phyloP scores from a whole-genome alignment of 2,329 filamentous ascomycete species.

The Aspergillus jensenii region DNA sequence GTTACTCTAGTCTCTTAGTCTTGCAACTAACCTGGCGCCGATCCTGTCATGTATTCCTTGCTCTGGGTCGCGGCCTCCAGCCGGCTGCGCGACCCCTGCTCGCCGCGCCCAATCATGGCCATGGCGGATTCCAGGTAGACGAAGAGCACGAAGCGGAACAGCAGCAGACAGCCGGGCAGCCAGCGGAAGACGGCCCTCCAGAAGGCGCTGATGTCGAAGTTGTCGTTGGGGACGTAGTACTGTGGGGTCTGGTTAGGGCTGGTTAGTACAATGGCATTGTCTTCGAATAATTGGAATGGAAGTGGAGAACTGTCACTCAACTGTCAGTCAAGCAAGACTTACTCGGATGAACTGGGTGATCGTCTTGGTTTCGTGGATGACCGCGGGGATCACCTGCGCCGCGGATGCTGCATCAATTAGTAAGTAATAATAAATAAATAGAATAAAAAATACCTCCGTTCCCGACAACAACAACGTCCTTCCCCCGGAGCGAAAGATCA shows the following conservation, averaged over 20 bases:
- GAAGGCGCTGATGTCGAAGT: slow-evolving; percentile 4
- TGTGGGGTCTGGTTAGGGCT: slow-evolving; percentile 11
- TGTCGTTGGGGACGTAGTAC: slow-evolving; percentile 8
- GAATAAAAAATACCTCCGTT: slow-evolving; percentile 4
- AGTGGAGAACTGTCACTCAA: neutral
- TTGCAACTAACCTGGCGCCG: slow-evolving; percentile 3
- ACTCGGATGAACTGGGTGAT: slow-evolving; percentile 13
- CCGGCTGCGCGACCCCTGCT: neutral
- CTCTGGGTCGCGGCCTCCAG: slow-evolving; percentile 3
- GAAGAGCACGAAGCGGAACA: slow-evolving; percentile 9
- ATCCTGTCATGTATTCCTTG: slow-evolving; percentile 6
- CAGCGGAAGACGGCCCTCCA: slow-evolving; percentile 10
- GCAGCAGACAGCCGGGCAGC: slow-evolving; percentile 1
- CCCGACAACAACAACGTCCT: slow-evolving; percentile 12
- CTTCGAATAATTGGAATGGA: too few species aligned
- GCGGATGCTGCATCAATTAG: slow-evolving; percentile 5
- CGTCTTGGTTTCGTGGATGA: slow-evolving; percentile 6
- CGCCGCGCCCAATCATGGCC: neutral
- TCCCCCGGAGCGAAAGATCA: slow-evolving; percentile 6
- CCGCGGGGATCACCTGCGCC: slow-evolving; percentile 6
- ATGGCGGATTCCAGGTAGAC: slow-evolving; percentile 8
- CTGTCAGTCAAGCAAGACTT: neutral
- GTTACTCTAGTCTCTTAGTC: too few species aligned
- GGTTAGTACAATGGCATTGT: too few species aligned
- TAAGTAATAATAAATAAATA: neutral